Base-by-base conservation (phyloP, 352 stramenopile species). In the Thraustochytrium sp. region DNA sequence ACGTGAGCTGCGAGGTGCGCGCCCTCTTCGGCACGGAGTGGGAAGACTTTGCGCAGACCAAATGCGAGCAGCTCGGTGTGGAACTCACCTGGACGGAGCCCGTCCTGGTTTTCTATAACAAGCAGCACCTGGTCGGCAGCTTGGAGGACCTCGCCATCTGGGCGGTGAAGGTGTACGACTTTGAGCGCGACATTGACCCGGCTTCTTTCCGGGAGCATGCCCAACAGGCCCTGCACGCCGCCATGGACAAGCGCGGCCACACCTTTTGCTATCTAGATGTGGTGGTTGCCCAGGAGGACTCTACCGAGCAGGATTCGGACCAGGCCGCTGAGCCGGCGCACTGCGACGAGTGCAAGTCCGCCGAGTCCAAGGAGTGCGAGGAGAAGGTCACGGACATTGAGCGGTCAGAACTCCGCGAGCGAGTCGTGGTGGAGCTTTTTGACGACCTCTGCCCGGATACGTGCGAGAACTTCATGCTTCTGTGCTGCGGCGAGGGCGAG, bases 391-490 rank as follows among this genome's bases (percentile, higher is more conserved):
- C 2, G 26, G 11, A 72, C 5, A 72, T 85, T 76, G 1, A 86
- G 72, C 8, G 77, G 83, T 3, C n/a, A 63, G 54, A 13, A 8
- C 8, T 63, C 5, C 54, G 5, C n/a, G 54, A 63, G 49, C 34
- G 85, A 9, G 26, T 84, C 31, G 23, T 83, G 54, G 73, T 89
- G 44, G 74, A 82, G 54, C 74, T 82, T 0, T 74, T 40, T 36
- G 51, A 74, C 31, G 74, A 82, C 37, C 4, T 74, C 8, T 72
- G 51, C 51, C 74, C 74, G 13, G 29, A 74, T 16, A 82, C 76
- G 13, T 49, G 36, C 38, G 40, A 78, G 0, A 84, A 84, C 76
- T 75, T 84, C 36, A 18, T 29, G 56, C 44, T 55, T 4, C 51
- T 86, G n/a, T 86, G 54, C 65, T 4, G 42, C 44, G 36, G 65